Base-by-base conservation (phyloP, 73 alveolate genomes). In the Tetrahymena malaccensis region DNA sequence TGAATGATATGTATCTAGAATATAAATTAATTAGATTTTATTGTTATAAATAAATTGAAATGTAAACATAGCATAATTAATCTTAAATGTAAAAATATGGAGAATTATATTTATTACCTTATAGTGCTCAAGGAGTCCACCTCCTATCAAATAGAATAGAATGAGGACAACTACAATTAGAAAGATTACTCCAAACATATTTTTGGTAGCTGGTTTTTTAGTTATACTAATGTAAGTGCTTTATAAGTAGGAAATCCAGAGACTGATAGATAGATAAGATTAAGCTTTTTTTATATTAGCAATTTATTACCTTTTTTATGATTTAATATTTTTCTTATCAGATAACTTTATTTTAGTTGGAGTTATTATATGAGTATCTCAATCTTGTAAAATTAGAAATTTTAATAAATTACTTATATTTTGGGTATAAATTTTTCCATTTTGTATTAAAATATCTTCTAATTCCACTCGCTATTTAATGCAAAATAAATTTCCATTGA, bases 121-220 rank as follows among this genome's bases (percentile, higher is more conserved):
- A 40, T 95, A 85, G 40, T 95, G 97, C 27, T 95, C 97, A 85
- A 95, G 94, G 43, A 70, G 94, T 3, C 95, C 93, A 56, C 97
- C 97, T 27, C 95, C 95, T 5, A 89, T 85, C 50, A 93, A 94
- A 93, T 95, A 95, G 22, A 95, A 70, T n/a, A 70, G 40, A 11
- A 70, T 70, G 0, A 70, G 89, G 17, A 70, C 89, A 25, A 70
- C 89, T 70, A 70, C 89, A 27, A 70, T 70, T 27, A 70, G 40
- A 31, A 70, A 70, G 37, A 70, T 31, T 22, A 70, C 37, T 27
- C 89, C 89, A 31, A 70, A 70, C 34, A 70, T n/a, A 3, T 27
- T n/a, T 25, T 70, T 31, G 7, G 89, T 7, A 70, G 19, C 34
- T 70, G 37, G 17, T 31, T 31, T 70, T 35, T 35, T 35, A 35